Base-by-base conservation (phyloP, 345 rosid genomes). In the Nephelium lappaceum region DNA sequence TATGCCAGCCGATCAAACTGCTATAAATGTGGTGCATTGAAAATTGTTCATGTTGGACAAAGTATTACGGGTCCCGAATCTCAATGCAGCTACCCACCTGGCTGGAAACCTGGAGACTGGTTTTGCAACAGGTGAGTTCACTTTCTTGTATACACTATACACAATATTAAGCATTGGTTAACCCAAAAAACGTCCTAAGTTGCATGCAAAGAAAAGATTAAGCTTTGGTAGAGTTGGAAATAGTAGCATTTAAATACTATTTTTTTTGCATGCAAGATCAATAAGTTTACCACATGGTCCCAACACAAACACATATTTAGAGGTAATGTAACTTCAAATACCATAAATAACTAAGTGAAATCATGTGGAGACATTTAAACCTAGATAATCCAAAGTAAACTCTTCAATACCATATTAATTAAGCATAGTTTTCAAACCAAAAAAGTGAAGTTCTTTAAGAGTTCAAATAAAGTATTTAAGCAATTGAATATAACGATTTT, bases 71-170 rank as follows among this genome's bases (percentile, higher is more conserved):
- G 36, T 31, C 36, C 36, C 3, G 82, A 80, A 27, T 60, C 85
- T 25, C 87, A 88, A 70, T 84, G 87, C 60, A 78, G 79, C 73
- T 77, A 38, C 36, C 93, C 92, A 49, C 88, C 98, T 0, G 98
- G 98, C 9, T 96, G 99, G 99, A 94, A 94, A 87, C 58, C 88
- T 51, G 99, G 99, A 23, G 99, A 96, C 84, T 96, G 99, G 99
- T 81, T 93, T 75, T 96, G 99, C 88, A 84, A 87, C 4, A 85
- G 90, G 93, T 90, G 74, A 77, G 81, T 74, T 51, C 73, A 68
- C 27, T 9, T 74, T 57, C 6, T 31, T 31, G 58, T 24, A 68
- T 24, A 21, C n/a, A n/a, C 39, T 21, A 27, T 27, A 27, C 39
- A 43, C 25, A 11, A 1, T 31, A 6, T 36, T 72, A 6, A 8